Conservation (phyloP, 768 basidiomycete genomes). For the Tephrocybe sp. region DNA sequence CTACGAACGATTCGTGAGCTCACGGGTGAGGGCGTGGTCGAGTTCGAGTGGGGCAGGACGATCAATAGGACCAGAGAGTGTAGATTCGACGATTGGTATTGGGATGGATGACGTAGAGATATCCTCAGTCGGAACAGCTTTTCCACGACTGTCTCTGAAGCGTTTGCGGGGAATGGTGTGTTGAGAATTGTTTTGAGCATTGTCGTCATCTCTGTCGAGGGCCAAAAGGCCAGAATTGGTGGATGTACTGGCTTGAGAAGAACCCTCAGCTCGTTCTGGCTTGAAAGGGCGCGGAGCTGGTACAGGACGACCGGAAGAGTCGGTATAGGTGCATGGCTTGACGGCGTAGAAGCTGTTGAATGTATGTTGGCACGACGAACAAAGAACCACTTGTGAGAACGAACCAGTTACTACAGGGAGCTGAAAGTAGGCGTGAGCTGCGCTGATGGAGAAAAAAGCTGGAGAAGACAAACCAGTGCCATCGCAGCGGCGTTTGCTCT, state of each 20-base stretch:
- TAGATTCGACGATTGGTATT: constrained; percentile 35
- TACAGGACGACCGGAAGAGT: constrained; percentile 74
- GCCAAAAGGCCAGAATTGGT: constrained; percentile 25
- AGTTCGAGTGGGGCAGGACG: constrained; percentile 44
- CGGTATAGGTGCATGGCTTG: constrained; percentile 79
- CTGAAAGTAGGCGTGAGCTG: constrained; percentile 32
- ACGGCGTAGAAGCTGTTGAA: constrained; percentile 69
- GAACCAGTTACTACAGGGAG: constrained; percentile 81
- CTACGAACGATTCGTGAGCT: constrained; percentile 68
- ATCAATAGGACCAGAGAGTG: constrained; percentile 37
- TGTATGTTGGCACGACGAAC: constrained; percentile 13
- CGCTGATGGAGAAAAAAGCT: constrained; percentile 11
- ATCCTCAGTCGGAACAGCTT: constrained; percentile 35
- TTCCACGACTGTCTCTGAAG: constrained; percentile 41
- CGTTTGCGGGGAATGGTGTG: constrained; percentile 41
- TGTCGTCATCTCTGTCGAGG: constrained; percentile 36
- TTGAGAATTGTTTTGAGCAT: constrained; percentile 20
- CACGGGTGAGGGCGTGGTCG: constrained; percentile 63
- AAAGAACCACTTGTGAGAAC: constrained; percentile 18
- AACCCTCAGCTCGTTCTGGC: constrained; percentile 34
- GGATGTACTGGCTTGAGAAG: constrained; percentile 18
- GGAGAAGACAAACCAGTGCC: constrained; percentile 65
- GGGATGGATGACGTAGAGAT: constrained; percentile 23
- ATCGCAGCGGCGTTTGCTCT: constrained; percentile 81
- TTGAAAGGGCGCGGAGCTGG: constrained; percentile 62